Base-by-base conservation (phyloP, 306 rosid genomes). In the Medicago ruthenica region DNA sequence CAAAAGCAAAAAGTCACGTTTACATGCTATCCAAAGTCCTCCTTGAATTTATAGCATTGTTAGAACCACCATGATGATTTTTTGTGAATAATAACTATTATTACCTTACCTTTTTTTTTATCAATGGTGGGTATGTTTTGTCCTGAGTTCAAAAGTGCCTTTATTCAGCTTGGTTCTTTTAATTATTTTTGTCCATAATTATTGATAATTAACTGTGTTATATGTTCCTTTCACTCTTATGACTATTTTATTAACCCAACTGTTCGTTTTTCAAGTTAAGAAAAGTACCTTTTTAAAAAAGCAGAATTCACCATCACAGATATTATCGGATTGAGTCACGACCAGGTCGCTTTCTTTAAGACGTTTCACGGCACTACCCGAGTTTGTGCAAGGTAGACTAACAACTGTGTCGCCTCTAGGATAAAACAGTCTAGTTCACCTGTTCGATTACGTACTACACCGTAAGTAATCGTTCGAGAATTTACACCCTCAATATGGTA, bases 131-230 rank as follows among this genome's bases (percentile, higher is more conserved):
- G 17, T 51, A 12, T 17, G 67, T 51, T 75, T 70, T 70, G 81
- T 82, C 82, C 74, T 17, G 7, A 20, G 31, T 18, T 57, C 10
- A 44, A 81, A 81, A 77, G 81, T 55, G 21, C 21, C 82, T 84
- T 76, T 67, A 66, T 53, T 34, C 40, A n/a, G 13, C 15, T 59
- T 60, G 15, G 13, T 10, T 58, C 20, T 34, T 21, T 68, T 21
- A 20, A 51, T 20, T 44, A 16, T n/a, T 61, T 24, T 31, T 9
- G 9, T n/a, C 13, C 76, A 75, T 31, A 63, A 17, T 34, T 63
- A 22, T 57, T 40, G 70, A 18, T 9, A 50, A 53, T 51, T 64
- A 58, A 39, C 62, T 40, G 4, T 39, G 66, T 27, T 60, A 63
- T 41, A 70, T 58, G 11, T 57, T 27, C 20, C 11, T 47, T 50